Base-by-base conservation (phyloP, 164 flowering plant genomes). In the Liriodendron chinense region DNA sequence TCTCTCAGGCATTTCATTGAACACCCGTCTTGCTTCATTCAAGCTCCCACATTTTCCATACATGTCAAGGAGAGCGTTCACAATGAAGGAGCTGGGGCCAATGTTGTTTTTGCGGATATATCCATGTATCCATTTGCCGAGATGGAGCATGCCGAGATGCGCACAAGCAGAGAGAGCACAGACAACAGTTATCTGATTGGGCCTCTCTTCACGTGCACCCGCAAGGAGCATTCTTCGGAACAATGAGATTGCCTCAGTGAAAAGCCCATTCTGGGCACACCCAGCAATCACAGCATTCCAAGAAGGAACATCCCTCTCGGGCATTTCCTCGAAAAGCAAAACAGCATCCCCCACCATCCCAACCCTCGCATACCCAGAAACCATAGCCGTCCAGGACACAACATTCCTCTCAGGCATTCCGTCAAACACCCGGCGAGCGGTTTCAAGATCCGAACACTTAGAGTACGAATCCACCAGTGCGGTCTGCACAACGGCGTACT, bases 21-120 rank as follows among this genome's bases (percentile, higher is more conserved):
- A 91, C 68, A 85, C 78, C 56, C 63, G 71, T 70, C 81, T 82
- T 65, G 95, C 87, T 50, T 81, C 83, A 20, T 71, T 76, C 56
- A 91, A 82, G 80, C 80, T 83, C 20, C 95, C 95, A 74, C 93
- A 91, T 77, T 88, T 91, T 28, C 89, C 93, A 78, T 89, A 91
- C 91, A 91, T 84, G 72, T 91, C 95, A 2, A 89, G 74, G 68
- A 91, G 77, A 64, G 85, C 87, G 78, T 86, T 91, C 1, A 74
- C 79, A 47, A 87, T 34, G 75, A 80, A 85, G 7, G 80, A 77
- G 78, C 83, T 83, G n/a, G 7, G 61, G 69, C 70, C 79, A 12
- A 87, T 75, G 14, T 75, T 66, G 57, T 78, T 83, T 72, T 86
- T 81, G 66, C 65, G 85, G 56, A 84, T 75, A 59, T 85, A 87